Percentiles rank a stretch among this genome's conserved stretches.
Evolutionary conservation across 2,329 filamentous ascomycete genomes (phyloP).

Genomic region (Metarhizium sp.): DNA sequence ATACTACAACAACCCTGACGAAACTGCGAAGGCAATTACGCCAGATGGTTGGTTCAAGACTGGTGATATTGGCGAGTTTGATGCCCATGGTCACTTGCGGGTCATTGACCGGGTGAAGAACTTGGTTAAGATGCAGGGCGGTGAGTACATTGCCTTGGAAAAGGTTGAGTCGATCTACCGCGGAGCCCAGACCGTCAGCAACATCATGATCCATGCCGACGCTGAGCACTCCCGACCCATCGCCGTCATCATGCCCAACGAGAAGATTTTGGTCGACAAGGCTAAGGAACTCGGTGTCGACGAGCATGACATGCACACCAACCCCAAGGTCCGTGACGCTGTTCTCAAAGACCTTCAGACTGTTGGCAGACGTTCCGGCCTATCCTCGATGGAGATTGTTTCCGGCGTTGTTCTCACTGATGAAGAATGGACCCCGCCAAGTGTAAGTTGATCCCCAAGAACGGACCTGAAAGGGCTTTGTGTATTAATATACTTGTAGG

Average conservation of each 20-base stretch:
- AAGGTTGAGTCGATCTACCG: slow-evolving; percentile 91
- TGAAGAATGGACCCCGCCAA: slow-evolving; percentile 81
- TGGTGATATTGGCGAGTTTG: slow-evolving; percentile 89
- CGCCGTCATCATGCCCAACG: slow-evolving; percentile 66
- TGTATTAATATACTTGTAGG: slow-evolving; percentile 26
- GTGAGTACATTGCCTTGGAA: slow-evolving; percentile 95
- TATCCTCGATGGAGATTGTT: slow-evolving; percentile 65
- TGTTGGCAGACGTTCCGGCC: slow-evolving; percentile 54
- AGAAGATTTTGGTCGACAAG: slow-evolving; percentile 51
- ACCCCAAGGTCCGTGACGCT: slow-evolving; percentile 52
- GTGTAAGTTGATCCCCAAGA: slow-evolving; percentile 47
- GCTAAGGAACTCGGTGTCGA: slow-evolving; percentile 53
- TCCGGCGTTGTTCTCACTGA: slow-evolving; percentile 69
- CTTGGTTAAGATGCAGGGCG: slow-evolving; percentile 87
- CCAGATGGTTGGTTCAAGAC: slow-evolving; percentile 94
- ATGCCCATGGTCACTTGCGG: slow-evolving; percentile 66
- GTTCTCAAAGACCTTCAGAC: slow-evolving; percentile 60
- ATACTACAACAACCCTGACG: slow-evolving; percentile 80
- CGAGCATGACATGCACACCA: slow-evolving; percentile 57
- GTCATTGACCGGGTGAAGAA: slow-evolving; percentile 98
- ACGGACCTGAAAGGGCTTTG: background rate
- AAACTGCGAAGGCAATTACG: slow-evolving; percentile 70
- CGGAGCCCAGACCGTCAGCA: slow-evolving; percentile 65
- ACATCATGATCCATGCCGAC: slow-evolving; percentile 82
- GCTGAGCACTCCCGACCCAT: slow-evolving; percentile 66